These are phyloP conservation scores for Cryptococcus sp. DNA, from an alignment of 1,284 basidiomycete species.

Conservation along the genomic window DNA sequence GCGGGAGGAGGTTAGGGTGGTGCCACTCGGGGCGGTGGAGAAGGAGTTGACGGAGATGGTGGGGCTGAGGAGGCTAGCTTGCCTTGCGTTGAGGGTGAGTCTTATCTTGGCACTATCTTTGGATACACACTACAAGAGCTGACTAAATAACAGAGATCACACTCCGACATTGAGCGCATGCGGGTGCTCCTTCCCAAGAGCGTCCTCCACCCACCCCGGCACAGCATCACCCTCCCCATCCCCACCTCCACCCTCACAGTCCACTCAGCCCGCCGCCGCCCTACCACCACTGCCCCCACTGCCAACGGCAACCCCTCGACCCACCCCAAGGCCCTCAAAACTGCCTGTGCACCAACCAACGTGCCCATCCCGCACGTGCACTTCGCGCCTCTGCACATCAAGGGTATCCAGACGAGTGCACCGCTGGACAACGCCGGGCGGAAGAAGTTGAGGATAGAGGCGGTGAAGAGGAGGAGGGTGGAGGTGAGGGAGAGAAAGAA, in stretches of 20 bases:
- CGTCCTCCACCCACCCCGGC: slow-evolving; percentile 36
- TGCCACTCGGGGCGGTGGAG: slow-evolving; percentile 73
- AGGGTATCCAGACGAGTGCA: slow-evolving; percentile 74
- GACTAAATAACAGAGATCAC: slow-evolving; percentile 19
- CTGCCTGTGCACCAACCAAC: not conserved
- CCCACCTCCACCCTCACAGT: slow-evolving; percentile 36
- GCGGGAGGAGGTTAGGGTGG: slow-evolving; percentile 53
- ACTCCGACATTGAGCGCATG: slow-evolving; percentile 27
- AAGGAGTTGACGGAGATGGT: slow-evolving; percentile 59
- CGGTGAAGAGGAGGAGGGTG: slow-evolving; percentile 58
- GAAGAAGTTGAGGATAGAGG: slow-evolving; percentile 61
- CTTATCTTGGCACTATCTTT: too few relatives aligned
- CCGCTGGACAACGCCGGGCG: slow-evolving; percentile 73
- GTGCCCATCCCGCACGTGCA: slow-evolving; percentile 22
- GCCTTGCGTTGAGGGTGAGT: slow-evolving; percentile 62
- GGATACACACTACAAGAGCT: not conserved
- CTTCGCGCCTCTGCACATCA: slow-evolving; percentile 70
- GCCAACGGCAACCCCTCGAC: not conserved
- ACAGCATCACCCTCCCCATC: slow-evolving; percentile 49
- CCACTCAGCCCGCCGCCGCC: slow-evolving; percentile 1
- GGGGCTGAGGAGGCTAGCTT: slow-evolving; percentile 67
- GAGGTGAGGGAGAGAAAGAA: slow-evolving; percentile 47
- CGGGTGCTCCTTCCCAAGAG: slow-evolving; percentile 33
- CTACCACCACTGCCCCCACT: not conserved
- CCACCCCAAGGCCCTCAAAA: not conserved